Evolutionary conservation across 2,329 filamentous ascomycete genomes (phyloP).

Genomic region (Pseudomassariella vexata): DNA sequence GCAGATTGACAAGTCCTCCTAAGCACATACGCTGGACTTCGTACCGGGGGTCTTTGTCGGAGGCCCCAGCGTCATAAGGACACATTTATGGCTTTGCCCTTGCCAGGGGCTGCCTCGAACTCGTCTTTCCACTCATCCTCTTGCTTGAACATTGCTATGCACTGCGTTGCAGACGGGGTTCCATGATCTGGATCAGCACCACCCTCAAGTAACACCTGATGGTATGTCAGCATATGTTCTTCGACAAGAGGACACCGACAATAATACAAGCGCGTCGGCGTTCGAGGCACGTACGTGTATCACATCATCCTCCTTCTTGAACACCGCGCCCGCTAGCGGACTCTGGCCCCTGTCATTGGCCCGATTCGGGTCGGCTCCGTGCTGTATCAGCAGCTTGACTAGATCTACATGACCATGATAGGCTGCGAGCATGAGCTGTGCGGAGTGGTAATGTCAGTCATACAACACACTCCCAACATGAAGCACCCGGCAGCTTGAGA

Average conservation of each 20-base stretch:
- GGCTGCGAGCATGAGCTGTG: constrained; percentile 66
- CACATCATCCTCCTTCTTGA: constrained; percentile 63
- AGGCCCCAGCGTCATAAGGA: too few relatives aligned
- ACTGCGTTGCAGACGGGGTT: constrained; percentile 41
- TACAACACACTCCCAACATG: too few relatives aligned
- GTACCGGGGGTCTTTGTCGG: too few relatives aligned
- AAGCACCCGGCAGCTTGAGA: background rate
- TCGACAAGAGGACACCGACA: too few relatives aligned
- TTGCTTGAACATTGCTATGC: constrained; percentile 46
- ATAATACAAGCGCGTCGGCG: background rate
- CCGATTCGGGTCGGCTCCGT: constrained; percentile 61
- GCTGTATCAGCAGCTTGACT: constrained; percentile 52
- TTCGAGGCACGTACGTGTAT: constrained; percentile 41
- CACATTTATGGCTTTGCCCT: constrained; percentile 35
- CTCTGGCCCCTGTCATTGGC: constrained; percentile 65
- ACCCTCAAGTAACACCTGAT: constrained; percentile 40
- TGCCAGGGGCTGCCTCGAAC: constrained; percentile 43
- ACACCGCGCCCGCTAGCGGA: constrained; percentile 65
- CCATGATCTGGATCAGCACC: constrained; percentile 51
- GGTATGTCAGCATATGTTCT: constrained; percentile 3
- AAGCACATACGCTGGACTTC: too few relatives aligned
- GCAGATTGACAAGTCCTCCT: too few relatives aligned
- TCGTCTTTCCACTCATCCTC: constrained; percentile 42
- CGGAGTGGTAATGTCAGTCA: too few relatives aligned
- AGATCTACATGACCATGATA: constrained; percentile 62